phyloP scores from a whole-genome alignment of 208 protist genomes.

The Trypanosoma lewisi region DNA sequence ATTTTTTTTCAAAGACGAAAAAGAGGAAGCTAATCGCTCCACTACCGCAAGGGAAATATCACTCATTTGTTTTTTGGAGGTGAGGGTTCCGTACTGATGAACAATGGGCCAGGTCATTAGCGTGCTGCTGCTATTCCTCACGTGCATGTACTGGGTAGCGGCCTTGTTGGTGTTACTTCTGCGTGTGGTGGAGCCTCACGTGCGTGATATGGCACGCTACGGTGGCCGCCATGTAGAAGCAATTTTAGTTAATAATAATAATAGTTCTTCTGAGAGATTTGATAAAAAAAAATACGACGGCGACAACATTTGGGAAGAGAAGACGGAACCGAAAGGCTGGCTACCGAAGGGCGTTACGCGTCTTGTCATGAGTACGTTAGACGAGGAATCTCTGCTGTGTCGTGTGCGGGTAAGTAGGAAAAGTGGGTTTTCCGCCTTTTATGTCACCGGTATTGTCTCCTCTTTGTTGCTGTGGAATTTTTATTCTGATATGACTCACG shows the following conservation, averaged over 20 bases:
- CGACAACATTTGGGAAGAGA: neutral
- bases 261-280: neutral
- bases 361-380: conserved; percentile 6
- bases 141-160: conserved; percentile 48
- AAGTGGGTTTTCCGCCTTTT: conserved; percentile 48
- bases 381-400: conserved; percentile 27
- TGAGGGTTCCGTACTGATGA: neutral
- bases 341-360: neutral
- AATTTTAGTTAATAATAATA: neutral
- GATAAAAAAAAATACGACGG: no score
- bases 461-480: conserved; percentile 17
- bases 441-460: conserved; percentile 36
- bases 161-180: conserved; percentile 41
- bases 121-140: conserved; percentile 3
- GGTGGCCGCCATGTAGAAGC: conserved; percentile 29
- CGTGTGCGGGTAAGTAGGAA: conserved; percentile 31
- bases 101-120: neutral
- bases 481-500: no score
- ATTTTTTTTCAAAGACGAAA: neutral
- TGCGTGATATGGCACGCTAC: conserved; percentile 43
- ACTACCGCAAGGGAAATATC: neutral
- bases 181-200: conserved; percentile 29
- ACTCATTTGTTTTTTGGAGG: neutral
- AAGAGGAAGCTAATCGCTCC: neutral
- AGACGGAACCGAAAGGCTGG: neutral